Conservation (phyloP, 257 asterid species). For the Solanum bulbocastanum region DNA sequence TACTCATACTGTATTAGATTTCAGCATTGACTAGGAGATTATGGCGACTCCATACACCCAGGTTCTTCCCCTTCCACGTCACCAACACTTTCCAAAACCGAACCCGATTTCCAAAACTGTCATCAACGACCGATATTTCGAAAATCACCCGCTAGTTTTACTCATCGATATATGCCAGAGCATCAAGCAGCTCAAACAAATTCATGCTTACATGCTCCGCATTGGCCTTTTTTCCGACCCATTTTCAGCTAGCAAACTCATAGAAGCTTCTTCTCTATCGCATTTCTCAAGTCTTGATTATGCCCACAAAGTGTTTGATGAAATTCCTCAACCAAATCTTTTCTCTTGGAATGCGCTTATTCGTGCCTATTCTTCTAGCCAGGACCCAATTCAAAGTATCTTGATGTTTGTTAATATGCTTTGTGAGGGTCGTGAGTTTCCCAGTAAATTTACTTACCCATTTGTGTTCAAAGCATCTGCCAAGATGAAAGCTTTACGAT, state of each 20-base stretch:
- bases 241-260: constrained; percentile 64
- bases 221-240: constrained; percentile 55
- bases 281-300: constrained; percentile 46
- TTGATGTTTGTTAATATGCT: constrained; percentile 34
- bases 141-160: constrained; percentile 38
- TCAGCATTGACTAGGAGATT: neutral
- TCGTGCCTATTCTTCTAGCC: constrained; percentile 48
- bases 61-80: constrained; percentile 1
- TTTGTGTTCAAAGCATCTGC: constrained; percentile 65
- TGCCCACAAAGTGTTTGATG: constrained; percentile 66
- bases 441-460: constrained; percentile 73
- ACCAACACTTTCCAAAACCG: neutral
- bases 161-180: constrained; percentile 45
- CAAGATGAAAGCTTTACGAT: constrained; percentile 26
- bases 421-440: constrained; percentile 28
- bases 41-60: constrained; percentile 29
- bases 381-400: constrained; percentile 26
- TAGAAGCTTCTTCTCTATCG: constrained; percentile 37
- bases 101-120: constrained; percentile 17
- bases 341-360: constrained; percentile 67
- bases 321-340: constrained; percentile 66
- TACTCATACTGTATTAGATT: neutral
- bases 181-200: constrained; percentile 44
- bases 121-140: constrained; percentile 39
- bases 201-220: constrained; percentile 74